A percentile compares a stretch with the other conserved stretches of the same genome.
These are phyloP conservation scores for Yamagishiella unicocca DNA, from an alignment of 139 green algal genomes.

Conservation along the genomic window DNA sequence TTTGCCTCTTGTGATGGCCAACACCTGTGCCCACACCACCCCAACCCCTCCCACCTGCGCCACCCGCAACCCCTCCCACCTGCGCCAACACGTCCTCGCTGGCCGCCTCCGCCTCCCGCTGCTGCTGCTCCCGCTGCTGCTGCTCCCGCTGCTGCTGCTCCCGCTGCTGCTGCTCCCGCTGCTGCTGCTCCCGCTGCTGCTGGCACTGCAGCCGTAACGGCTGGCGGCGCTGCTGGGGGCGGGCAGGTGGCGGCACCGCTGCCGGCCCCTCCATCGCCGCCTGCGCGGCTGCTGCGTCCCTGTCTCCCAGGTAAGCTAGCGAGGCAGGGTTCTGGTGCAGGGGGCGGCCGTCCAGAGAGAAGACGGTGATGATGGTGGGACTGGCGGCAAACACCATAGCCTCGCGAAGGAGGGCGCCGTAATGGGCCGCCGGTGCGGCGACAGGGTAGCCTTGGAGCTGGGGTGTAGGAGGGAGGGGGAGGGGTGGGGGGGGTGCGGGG, in stretches of 20 bases:
- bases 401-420: background rate
- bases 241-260: too few relatives aligned
- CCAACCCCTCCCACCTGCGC: background rate
- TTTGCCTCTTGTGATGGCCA: background rate
- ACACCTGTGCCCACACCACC: background rate
- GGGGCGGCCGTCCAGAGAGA: background rate
- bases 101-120: background rate
- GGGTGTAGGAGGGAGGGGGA: too few relatives aligned
- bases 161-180: background rate
- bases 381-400: background rate
- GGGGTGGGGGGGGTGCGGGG: too few relatives aligned
- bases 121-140: background rate
- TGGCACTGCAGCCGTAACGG: background rate
- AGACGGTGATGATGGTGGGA: background rate
- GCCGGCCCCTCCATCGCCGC: too few relatives aligned
- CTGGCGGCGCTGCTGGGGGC: too few relatives aligned
- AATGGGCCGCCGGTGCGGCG: too few relatives aligned
- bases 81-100: background rate
- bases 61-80: background rate
- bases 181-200: background rate
- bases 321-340: background rate
- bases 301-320: background rate
- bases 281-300: background rate
- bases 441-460: too few relatives aligned
- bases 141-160: background rate